phyloP scores from a whole-genome alignment of 306 rosid genomes.

The Quercus engelmannii region DNA sequence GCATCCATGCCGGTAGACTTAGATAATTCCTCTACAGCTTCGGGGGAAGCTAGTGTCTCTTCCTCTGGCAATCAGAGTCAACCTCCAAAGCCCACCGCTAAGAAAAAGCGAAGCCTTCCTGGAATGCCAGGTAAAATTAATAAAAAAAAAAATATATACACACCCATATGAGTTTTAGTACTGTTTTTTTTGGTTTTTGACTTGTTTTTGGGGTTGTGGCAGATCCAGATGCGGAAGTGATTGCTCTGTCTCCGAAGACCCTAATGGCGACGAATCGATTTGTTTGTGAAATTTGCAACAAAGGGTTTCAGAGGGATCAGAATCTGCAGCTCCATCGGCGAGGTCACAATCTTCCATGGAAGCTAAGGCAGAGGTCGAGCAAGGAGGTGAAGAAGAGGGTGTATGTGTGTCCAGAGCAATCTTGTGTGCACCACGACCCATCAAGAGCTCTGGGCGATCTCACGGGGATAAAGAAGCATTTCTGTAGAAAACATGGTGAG shows the following conservation, averaged over 20 bases:
- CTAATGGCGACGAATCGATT: slow-evolving; percentile 83
- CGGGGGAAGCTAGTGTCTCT: slow-evolving; percentile 83
- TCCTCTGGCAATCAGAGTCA: slow-evolving; percentile 60
- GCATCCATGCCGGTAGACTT: slow-evolving; percentile 62
- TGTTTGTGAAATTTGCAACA: slow-evolving; percentile 88
- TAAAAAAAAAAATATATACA: neutral
- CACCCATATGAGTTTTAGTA: too few relatives aligned
- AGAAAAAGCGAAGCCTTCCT: slow-evolving; percentile 81
- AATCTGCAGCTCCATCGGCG: slow-evolving; percentile 91
- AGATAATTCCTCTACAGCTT: slow-evolving; percentile 71
- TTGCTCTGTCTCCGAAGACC: slow-evolving; percentile 84
- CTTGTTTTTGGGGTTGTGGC: neutral
- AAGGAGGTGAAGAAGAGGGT: slow-evolving; percentile 83
- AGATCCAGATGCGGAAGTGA: slow-evolving; percentile 98
- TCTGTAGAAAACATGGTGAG: slow-evolving; percentile 91
- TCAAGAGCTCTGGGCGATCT: slow-evolving; percentile 87
- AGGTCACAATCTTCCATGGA: slow-evolving; percentile 95
- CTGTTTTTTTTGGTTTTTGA: neutral
- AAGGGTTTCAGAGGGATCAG: slow-evolving; percentile 96
- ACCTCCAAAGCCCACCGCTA: slow-evolving; percentile 48
- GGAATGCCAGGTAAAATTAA: slow-evolving; percentile 86
- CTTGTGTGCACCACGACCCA: slow-evolving; percentile 91
- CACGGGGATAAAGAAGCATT: slow-evolving; percentile 91
- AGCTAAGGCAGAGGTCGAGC: slow-evolving; percentile 73
- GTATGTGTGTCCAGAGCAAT: slow-evolving; percentile 80